Conservation (phyloP, 352 stramenopile genomes). For the Globisporangium uncinulatum region DNA sequence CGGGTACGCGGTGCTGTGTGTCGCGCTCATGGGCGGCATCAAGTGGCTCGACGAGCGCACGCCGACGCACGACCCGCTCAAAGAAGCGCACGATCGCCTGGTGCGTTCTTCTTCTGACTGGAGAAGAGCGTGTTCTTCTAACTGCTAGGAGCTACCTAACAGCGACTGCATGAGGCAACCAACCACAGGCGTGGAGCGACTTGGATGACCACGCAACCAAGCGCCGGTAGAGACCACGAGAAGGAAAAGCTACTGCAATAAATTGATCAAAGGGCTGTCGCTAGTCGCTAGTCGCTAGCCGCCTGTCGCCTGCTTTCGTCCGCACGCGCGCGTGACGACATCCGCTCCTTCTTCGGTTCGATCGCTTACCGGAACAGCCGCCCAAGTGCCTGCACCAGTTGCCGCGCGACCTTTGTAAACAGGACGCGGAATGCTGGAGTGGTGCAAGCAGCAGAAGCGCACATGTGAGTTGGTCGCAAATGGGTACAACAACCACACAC, state of each 20-base stretch:
- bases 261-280: background rate
- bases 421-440: slow-evolving; percentile 45
- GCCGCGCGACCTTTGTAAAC: slow-evolving; percentile 59
- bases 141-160: too few relatives aligned
- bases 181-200: slow-evolving; percentile 54
- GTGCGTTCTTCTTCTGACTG: slow-evolving; percentile 20
- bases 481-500: background rate
- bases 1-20: slow-evolving; percentile 55
- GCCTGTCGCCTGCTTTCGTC: background rate
- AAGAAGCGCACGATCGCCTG: slow-evolving; percentile 31
- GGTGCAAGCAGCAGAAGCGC: background rate
- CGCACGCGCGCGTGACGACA: background rate
- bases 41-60: slow-evolving; percentile 67
- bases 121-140: background rate
- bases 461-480: background rate
- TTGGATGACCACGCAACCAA: slow-evolving; percentile 35
- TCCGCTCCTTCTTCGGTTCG: background rate
- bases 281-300: background rate
- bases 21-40: slow-evolving; percentile 53
- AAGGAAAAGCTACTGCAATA: background rate
- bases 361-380: slow-evolving; percentile 44
- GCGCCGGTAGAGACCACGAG: slow-evolving; percentile 6
- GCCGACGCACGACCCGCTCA: slow-evolving; percentile 30
- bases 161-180: background rate
- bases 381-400: slow-evolving; percentile 54